phyloP scores from a whole-genome alignment of 345 rosid species.

The Eucalyptus pauciflora region DNA sequence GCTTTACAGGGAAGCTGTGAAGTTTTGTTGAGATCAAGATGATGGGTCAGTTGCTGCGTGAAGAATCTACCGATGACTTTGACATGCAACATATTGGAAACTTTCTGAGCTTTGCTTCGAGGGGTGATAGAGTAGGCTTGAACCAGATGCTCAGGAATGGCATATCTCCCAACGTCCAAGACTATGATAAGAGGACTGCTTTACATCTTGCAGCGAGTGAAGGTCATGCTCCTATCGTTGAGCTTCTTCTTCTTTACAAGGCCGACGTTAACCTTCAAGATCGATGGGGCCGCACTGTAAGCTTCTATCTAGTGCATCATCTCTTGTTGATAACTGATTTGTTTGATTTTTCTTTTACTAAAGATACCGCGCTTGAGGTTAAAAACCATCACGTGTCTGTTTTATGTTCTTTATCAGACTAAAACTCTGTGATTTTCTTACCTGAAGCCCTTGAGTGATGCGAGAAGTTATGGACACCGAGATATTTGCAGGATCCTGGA shows the following conservation, averaged over 20 bases:
- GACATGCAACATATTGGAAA: slow-evolving; percentile 56
- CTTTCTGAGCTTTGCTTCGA: slow-evolving; percentile 47
- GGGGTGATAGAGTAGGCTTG: slow-evolving; percentile 56
- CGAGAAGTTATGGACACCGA: slow-evolving; percentile 41
- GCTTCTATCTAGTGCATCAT: neutral
- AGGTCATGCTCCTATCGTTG: slow-evolving; percentile 51
- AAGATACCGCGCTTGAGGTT: neutral
- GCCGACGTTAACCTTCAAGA: slow-evolving; percentile 48
- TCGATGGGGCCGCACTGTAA: slow-evolving; percentile 47
- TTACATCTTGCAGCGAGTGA: slow-evolving; percentile 60
- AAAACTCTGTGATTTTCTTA: neutral
- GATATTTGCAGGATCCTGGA: slow-evolving; percentile 61
- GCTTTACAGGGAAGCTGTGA: neutral
- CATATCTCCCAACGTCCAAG: slow-evolving; percentile 46
- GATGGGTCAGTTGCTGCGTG: slow-evolving; percentile 8
- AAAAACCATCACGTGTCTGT: neutral
- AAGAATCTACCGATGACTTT: slow-evolving; percentile 2
- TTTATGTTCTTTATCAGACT: neutral
- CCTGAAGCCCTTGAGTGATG: slow-evolving; percentile 49
- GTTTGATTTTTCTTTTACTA: neutral
- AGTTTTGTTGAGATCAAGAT: neutral
- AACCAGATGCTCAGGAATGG: slow-evolving; percentile 49
- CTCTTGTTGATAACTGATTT: neutral
- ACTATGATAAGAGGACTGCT: slow-evolving; percentile 50
- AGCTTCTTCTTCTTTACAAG: slow-evolving; percentile 45